Base-by-base conservation (phyloP, 148 eudicot species). In the Bassia scoparia region DNA sequence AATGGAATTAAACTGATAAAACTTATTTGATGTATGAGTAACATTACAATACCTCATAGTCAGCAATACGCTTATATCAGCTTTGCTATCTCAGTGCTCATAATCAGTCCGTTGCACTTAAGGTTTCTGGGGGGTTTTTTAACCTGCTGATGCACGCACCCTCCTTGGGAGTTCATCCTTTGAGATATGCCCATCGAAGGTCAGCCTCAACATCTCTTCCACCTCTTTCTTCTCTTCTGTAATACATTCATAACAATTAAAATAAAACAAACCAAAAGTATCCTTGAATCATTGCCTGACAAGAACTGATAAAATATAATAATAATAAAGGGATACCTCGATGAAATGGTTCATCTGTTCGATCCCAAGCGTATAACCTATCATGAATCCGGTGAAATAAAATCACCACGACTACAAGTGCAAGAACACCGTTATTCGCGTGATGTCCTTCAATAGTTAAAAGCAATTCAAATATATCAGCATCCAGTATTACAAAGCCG, bases 101-200 rank as follows among this genome's bases (percentile, higher is more conserved):
- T 85, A 70, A 95, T 95, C 34, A 81, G 77, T 95, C 99, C 44
- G 96, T 87, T 63, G 89, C 94, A 54, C 80, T 88, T 41, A 95
- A 75, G 41, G 97, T 95, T 84, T 95, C 96, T 54, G 84, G 86
- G n/a, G n/a, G 12, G 97, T 91, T 84, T 87, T 95, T 82, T 87
- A 91, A 66, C 99, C 99, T 16, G 99, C 96, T 71, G 89, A 61
- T 70, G 86, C 99, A 89, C 96, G 96, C 92, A 44, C 99, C 99
- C 80, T 89, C 96, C 80, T 91, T 48, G 96, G 99, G 79, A 90
- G 72, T 75, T 91, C 96, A 84, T 91, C 97, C 74, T 87, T 89
- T 48, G 90, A 86, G 33, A 75, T 86, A 81, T 68, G 89, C 70
- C 79, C 87, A 85, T 52, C 91, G 93, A 81, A 87, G 79, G 80